A percentile compares a stretch with the other conserved stretches of the same genome.
Evolutionary conservation across 495 filamentous ascomycete genomes (phyloP).

Genomic region (Pyronema omphalodes): DNA sequence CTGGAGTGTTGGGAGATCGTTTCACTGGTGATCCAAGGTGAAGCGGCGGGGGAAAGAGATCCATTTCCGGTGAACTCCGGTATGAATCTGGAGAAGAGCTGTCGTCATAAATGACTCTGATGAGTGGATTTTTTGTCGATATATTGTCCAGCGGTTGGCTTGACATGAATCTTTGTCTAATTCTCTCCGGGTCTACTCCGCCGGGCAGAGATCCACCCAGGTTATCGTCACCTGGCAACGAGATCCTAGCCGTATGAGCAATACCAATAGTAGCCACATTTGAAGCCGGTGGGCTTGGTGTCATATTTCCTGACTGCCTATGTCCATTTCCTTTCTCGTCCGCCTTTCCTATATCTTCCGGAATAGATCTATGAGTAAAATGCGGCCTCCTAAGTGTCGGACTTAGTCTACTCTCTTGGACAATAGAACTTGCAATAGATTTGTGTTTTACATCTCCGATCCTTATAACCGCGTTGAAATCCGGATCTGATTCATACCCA

Average conservation of each 20-base stretch:
- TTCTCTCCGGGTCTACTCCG: slow-evolving; percentile 10
- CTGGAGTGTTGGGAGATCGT: slow-evolving; percentile 5
- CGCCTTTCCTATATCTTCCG: slow-evolving; percentile 8
- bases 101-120: slow-evolving; percentile 12
- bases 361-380: slow-evolving; percentile 15
- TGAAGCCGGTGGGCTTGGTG: slow-evolving; percentile 1
- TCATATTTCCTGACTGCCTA: background rate
- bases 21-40: slow-evolving; percentile 1
- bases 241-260: background rate
- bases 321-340: background rate
- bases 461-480: slow-evolving; percentile 3
- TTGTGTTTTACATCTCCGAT: slow-evolving; percentile 10
- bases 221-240: background rate
- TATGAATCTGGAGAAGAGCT: background rate
- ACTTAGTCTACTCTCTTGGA: slow-evolving; percentile 6
- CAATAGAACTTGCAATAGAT: slow-evolving; percentile 12
- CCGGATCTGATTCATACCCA: slow-evolving; percentile 1
- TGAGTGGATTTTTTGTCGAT: slow-evolving; percentile 6
- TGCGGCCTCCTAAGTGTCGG: slow-evolving; percentile 9
- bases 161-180: slow-evolving; percentile 6
- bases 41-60: slow-evolving; percentile 11
- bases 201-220: slow-evolving; percentile 4
- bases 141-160: slow-evolving; percentile 6
- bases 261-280: background rate
- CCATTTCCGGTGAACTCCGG: slow-evolving; percentile 1